Evolutionary conservation across 768 basidiomycete species (phyloP).

Genomic region (Scleroderma bovista): DNA sequence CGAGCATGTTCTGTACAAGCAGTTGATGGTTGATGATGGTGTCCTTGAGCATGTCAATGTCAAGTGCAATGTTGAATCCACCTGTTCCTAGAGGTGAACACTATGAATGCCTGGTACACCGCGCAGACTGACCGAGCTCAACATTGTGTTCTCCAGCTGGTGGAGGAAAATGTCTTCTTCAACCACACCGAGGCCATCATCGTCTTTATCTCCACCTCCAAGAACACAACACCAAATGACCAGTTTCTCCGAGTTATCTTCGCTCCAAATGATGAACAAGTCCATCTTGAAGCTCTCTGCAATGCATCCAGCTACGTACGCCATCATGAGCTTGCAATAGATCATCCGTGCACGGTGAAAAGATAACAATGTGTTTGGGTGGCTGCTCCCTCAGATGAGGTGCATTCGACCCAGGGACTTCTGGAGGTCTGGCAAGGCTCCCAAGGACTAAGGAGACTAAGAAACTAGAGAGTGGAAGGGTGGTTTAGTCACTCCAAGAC

Average conservation of each 20-base stretch:
- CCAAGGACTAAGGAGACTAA: no score
- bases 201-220: no score
- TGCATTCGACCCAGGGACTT: no score
- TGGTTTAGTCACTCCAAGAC: no score
- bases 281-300: constrained; percentile 96
- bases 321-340: constrained; percentile 93
- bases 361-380: no score
- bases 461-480: no score
- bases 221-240: constrained; percentile 95
- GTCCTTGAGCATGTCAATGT: constrained; percentile 98
- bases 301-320: no score
- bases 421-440: no score
- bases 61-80: constrained; percentile 90
- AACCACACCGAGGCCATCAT: constrained; percentile 64
- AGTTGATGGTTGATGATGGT: constrained; percentile 95
- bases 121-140: constrained; percentile 90
- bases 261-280: constrained; percentile 96
- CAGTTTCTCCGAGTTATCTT: constrained; percentile 97
- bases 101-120: constrained; percentile 88
- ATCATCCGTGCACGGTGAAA: constrained; percentile 98
- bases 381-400: no score
- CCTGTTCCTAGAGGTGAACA: constrained; percentile 98
- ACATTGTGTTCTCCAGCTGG: constrained; percentile 93
- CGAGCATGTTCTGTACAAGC: constrained; percentile 78
- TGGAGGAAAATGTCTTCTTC: constrained; percentile 97